Percentiles rank a stretch among this genome's conserved stretches.
Conservation (phyloP, 1,139 yeast species). For the Geotrichum candidum region DNA sequence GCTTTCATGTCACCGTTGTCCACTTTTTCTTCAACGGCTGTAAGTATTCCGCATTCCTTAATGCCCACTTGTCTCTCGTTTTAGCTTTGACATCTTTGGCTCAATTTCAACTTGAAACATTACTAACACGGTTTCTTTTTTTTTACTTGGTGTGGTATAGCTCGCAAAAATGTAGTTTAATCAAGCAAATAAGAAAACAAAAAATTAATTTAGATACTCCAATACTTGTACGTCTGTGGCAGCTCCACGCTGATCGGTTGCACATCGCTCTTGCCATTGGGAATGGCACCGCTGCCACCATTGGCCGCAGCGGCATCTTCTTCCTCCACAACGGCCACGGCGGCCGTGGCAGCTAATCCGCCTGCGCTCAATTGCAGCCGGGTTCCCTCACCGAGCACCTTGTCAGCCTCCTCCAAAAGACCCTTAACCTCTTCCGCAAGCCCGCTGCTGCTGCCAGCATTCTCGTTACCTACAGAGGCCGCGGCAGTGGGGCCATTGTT, state of each 20-base stretch:
- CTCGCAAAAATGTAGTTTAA: conserved; percentile 71
- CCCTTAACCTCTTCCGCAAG: background rate
- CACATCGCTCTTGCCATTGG: conserved; percentile 23
- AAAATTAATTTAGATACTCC: conserved; percentile 50
- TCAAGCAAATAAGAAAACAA: background rate
- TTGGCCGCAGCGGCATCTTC: conserved; percentile 12
- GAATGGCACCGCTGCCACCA: conserved; percentile 1
- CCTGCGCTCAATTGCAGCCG: conserved; percentile 19
- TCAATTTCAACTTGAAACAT: too few relatives aligned
- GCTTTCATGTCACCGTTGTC: conserved; percentile 73
- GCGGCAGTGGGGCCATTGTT: conserved; percentile 5
- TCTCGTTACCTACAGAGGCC: conserved; percentile 19
- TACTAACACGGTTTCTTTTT: background rate
- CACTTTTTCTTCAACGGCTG: conserved; percentile 76
- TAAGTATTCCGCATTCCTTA: conserved; percentile 3
- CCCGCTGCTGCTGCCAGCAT: background rate
- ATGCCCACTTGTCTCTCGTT: too few relatives aligned
- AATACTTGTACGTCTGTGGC: conserved; percentile 76
- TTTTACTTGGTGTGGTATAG: background rate
- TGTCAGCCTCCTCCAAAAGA: conserved; percentile 25
- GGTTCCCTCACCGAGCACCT: conserved; percentile 21
- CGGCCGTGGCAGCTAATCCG: conserved; percentile 12
- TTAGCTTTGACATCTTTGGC: too few relatives aligned
- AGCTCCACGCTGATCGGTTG: conserved; percentile 74
- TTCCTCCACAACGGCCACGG: conserved; percentile 16